Evolutionary conservation across 768 basidiomycete species (phyloP).

Genomic region (Megacollybia marginata): DNA sequence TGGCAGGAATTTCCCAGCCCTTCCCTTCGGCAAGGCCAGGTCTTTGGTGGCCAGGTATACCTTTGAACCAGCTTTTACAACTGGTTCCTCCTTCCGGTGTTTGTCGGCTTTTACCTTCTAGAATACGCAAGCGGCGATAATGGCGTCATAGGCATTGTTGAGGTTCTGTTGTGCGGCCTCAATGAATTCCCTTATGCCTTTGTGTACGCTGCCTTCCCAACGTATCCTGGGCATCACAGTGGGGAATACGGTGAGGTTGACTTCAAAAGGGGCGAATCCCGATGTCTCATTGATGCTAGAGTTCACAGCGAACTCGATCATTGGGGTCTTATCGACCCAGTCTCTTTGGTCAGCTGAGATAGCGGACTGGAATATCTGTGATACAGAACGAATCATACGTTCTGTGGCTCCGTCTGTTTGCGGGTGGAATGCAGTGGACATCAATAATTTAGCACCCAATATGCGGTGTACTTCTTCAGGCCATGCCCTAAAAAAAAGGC

Average conservation of each 20-base stretch:
- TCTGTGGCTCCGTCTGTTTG: too few relatives aligned
- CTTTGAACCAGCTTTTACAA: slow-evolving; percentile 11
- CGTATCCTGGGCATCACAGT: not conserved
- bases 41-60: slow-evolving; percentile 11
- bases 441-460: slow-evolving; percentile 5
- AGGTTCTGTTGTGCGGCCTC: slow-evolving; percentile 11
- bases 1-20: too few relatives aligned
- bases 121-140: slow-evolving; percentile 20
- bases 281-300: slow-evolving; percentile 4
- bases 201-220: not conserved
- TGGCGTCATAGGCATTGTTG: too few relatives aligned
- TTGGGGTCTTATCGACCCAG: slow-evolving; percentile 13
- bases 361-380: slow-evolving; percentile 11
- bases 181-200: slow-evolving; percentile 11
- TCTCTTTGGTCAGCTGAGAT: slow-evolving; percentile 15
- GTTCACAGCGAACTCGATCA: slow-evolving; percentile 17
- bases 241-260: slow-evolving; percentile 2
- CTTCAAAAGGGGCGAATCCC: slow-evolving; percentile 9
- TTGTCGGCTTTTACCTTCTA: slow-evolving; percentile 19
- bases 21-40: slow-evolving; percentile 5
- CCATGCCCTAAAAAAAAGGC: too few relatives aligned
- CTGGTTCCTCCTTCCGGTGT: slow-evolving; percentile 1
- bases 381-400: slow-evolving; percentile 16
- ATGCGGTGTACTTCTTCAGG: not conserved
- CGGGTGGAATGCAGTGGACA: not conserved